Base-by-base conservation (phyloP, 2,329 filamentous ascomycete genomes). In the Rhynchosporium graminicola region DNA sequence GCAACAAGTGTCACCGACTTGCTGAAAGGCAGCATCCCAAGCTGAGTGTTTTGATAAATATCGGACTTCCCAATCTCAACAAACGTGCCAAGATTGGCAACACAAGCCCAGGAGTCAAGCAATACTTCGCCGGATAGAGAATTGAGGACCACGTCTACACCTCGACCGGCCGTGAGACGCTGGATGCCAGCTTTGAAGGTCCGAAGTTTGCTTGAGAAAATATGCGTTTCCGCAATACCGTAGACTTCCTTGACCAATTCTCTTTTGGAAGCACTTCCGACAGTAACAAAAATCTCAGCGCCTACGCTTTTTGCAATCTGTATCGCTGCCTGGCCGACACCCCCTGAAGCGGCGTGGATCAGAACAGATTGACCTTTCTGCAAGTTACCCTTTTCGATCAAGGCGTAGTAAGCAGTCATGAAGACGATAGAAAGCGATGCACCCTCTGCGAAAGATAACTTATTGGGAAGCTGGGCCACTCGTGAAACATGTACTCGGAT, bases 331-430 rank as follows among this genome's bases (percentile, higher is more conserved):
- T 64, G 61, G 31, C 67, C 67, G 4, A 65, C 42, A 4, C 59
- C 63, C 3, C 64, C 62, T n/a, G 59, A 33, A 15, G 50, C 64
- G 4, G 56, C 33, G 28, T 67, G 66, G n/a, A 69, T 68, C 33
- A 69, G 36, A 12, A 69, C 58, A 12, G 62, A 45, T 38, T 69
- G 59, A 12, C 76, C 76, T 3, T 72, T 68, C 12, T 70, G 61
- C 0, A 82, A 69, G 0, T 74, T 70, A 12, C 74, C 79, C 8
- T 79, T 60, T 33, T 78, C 70, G 9, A 74, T 69, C n/a, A 45
- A 7, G 3, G 75, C 76, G 63, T 82, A 77, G 60, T 77, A 76
- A 1, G 80, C 81, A 5, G 78, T 76, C 29, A 76, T 66, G 54
- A 77, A 76, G 0, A 76, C 72, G 2, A 78, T 76, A 0, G 79